Base-by-base conservation (phyloP, 73 alveolate species). In the Paramecium pentaurelia region DNA sequence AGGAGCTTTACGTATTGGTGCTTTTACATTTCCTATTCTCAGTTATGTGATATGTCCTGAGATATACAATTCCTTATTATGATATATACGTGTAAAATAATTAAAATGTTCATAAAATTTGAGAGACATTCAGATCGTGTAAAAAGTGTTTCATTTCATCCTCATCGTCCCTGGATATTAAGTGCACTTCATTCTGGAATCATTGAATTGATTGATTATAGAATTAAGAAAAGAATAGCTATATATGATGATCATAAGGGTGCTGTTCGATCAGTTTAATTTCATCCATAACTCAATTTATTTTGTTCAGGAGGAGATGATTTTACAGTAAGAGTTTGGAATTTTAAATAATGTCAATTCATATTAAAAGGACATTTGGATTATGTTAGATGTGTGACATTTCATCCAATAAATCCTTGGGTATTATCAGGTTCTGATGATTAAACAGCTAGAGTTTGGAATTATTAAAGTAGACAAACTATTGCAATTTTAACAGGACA, bases 301-400 rank as follows among this genome's bases (percentile, higher is more conserved):
- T 98, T 98, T 85, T 99, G 96, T 37, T 94, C 99, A 58, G 99
- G 99, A 14, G 99, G 99, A 30, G 99, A 98, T 93, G 99, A 98
- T 93, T 96, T 97, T 96, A 98, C 97, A 70, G 98, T 98, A 68
- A 98, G 96, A 86, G 98, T 97, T 12, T 93, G 97, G 58, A 54
- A 68, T 71, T 89, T 37, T 58, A 40, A 70, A 34, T n/a, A 96
- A 92, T 98, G 99, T 92, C 95, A 96, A 84, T 94, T 94, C 92
- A 95, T 98, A 49, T 91, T 98, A 88, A 91, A 92, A 51, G 99
- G 99, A 51, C 99, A 98, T 75, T 93, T 97, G 64, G 99, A 98
- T 95, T 98, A 98, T 95, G 97, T 98, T 12, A 96, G 99, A 92
- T 96, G 99, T 37, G 99, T 98, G 32, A 97, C 96, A 95, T 98